Evolutionary conservation across 768 basidiomycete genomes (phyloP).

Genomic region (Cyclocybe cylindracea): DNA sequence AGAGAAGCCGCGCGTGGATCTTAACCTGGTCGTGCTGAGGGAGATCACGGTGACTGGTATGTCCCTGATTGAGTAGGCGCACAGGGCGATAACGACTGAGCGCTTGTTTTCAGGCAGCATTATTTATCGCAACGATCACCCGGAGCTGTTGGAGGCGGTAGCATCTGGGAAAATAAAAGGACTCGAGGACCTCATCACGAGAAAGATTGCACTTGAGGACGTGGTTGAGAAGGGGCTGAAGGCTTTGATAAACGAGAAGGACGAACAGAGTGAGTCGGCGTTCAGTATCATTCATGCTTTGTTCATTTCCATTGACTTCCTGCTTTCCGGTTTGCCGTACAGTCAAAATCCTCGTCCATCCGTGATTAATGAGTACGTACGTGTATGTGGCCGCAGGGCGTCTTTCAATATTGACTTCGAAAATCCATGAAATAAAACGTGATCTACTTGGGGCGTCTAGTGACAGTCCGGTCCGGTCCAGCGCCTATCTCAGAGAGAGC

Average conservation of each 20-base stretch:
- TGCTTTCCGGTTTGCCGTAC: too few relatives aligned
- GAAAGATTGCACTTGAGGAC: conserved; percentile 40
- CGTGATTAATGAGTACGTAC: not conserved
- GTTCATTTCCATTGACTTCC: not conserved
- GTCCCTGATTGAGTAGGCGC: conserved; percentile 2
- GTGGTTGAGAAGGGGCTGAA: conserved; percentile 44
- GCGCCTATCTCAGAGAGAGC: too few relatives aligned
- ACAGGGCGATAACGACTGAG: not conserved
- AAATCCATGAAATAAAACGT: too few relatives aligned
- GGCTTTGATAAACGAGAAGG: conserved; percentile 39
- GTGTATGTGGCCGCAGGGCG: too few relatives aligned
- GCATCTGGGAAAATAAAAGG: conserved; percentile 37
- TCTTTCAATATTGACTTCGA: too few relatives aligned
- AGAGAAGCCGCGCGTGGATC: conserved; percentile 30
- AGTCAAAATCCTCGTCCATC: conserved; percentile 42
- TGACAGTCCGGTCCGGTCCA: too few relatives aligned
- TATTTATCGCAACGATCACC: conserved; percentile 39
- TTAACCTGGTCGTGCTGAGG: conserved; percentile 34
- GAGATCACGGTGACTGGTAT: conserved; percentile 41
- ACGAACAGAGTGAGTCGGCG: conserved; percentile 35
- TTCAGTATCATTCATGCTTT: not conserved
- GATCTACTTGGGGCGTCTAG: too few relatives aligned
- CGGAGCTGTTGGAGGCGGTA: conserved; percentile 39
- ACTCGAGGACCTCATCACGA: conserved; percentile 43
- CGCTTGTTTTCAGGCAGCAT: conserved; percentile 28